A percentile compares a stretch with the other conserved stretches of the same genome.
These are phyloP conservation scores for Astragalus glycyphyllos DNA, from an alignment of 306 rosid genomes.

Conservation along the genomic window DNA sequence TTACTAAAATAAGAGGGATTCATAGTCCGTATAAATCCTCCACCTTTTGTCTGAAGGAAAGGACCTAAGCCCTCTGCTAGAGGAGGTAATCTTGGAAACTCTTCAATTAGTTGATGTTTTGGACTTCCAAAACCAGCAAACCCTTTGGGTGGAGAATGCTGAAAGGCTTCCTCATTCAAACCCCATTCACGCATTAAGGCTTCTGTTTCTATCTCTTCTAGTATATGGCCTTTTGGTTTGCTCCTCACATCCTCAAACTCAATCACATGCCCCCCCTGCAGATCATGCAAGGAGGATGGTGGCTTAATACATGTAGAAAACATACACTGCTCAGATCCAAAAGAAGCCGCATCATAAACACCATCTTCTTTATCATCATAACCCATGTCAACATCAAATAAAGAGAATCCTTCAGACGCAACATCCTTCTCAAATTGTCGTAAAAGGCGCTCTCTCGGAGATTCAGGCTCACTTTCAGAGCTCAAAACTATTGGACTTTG, in stretches of 20 bases:
- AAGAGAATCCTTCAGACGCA: constrained; percentile 67
- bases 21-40: constrained; percentile 87
- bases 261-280: constrained; percentile 53
- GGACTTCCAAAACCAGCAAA: constrained; percentile 75
- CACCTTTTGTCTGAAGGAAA: constrained; percentile 76
- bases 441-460: constrained; percentile 90
- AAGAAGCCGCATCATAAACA: constrained; percentile 40
- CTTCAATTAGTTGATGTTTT: constrained; percentile 56
- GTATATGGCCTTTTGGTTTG: constrained; percentile 63
- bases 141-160: constrained; percentile 71
- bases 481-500: constrained; percentile 62
- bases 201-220: constrained; percentile 88
- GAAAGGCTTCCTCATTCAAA: constrained; percentile 79
- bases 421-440: constrained; percentile 85
- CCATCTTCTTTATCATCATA: constrained; percentile 47
- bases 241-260: constrained; percentile 53
- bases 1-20: constrained; percentile 73
- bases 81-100: constrained; percentile 65
- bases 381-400: constrained; percentile 60
- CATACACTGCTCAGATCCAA: constrained; percentile 48
- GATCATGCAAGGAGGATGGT: constrained; percentile 53
- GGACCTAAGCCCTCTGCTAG: constrained; percentile 88
- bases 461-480: constrained; percentile 76
- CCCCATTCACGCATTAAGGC: constrained; percentile 90
- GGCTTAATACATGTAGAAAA: constrained; percentile 49